Evolutionary conservation across 2,329 filamentous ascomycete species (phyloP).

Genomic region (Botryotinia narcissicola): DNA sequence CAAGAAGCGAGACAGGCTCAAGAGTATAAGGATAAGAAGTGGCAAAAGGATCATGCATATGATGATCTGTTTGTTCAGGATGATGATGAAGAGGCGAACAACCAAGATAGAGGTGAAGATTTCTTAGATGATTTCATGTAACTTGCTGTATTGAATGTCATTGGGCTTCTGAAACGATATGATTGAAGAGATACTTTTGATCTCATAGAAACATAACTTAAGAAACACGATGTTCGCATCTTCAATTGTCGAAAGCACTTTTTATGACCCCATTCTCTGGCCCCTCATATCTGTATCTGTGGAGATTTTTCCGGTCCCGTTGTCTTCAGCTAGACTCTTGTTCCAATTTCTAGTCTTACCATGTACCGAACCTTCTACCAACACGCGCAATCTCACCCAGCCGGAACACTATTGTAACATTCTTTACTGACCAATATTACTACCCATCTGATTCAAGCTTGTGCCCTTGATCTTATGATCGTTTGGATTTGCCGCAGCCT

Average conservation of each 20-base stretch:
- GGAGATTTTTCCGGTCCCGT: no score
- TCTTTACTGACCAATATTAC: constrained; percentile 46
- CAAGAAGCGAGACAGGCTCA: constrained; percentile 71
- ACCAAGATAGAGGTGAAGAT: constrained; percentile 75
- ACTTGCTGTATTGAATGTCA: constrained; percentile 27
- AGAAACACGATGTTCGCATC: not conserved
- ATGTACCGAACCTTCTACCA: not conserved
- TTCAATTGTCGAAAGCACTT: not conserved
- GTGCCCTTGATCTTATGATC: constrained; percentile 74
- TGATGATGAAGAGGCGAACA: constrained; percentile 68
- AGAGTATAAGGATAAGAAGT: constrained; percentile 85
- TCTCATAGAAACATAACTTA: no score
- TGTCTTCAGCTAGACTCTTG: not conserved
- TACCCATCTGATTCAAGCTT: constrained; percentile 53
- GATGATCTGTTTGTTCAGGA: constrained; percentile 86
- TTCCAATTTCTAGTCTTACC: not conserved
- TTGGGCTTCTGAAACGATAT: not conserved
- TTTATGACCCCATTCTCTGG: not conserved
- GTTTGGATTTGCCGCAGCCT: constrained; percentile 85
- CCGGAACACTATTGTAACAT: constrained; percentile 24
- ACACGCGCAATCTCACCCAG: not conserved
- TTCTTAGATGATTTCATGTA: constrained; percentile 95
- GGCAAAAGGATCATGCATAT: constrained; percentile 96
- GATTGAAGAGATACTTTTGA: not conserved
- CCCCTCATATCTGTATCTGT: not conserved